Evolutionary conservation across 352 stramenopile species (phyloP).

Genomic region (Globisporangium apiculatum): DNA sequence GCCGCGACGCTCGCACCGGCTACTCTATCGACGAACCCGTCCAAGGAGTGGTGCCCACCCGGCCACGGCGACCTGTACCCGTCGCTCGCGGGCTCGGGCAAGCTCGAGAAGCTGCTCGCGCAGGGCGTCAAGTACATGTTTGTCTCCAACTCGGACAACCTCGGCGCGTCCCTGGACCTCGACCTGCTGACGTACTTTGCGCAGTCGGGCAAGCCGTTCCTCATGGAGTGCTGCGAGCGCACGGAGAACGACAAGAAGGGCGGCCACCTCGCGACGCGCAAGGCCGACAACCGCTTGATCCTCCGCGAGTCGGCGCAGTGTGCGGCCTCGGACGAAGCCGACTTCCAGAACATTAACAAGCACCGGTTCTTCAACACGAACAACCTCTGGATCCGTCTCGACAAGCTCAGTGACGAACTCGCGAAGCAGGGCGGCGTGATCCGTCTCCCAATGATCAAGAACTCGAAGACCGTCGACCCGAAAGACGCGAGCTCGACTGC

Average conservation of each 20-base stretch:
- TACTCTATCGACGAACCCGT: constrained; percentile 44
- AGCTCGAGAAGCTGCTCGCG: constrained; percentile 79
- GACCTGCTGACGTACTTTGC: constrained; percentile 87
- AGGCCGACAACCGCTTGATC: constrained; percentile 92
- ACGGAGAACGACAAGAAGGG: constrained; percentile 99
- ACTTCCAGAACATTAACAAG: constrained; percentile 87
- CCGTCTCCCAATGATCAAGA: constrained; percentile 85
- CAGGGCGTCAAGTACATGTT: constrained; percentile 89
- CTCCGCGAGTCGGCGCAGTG: constrained; percentile 90
- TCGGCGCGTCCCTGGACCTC: constrained; percentile 75
- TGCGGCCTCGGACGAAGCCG: constrained; percentile 68
- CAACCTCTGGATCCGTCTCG: constrained; percentile 86
- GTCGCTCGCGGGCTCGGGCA: constrained; percentile 76
- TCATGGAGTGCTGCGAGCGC: constrained; percentile 96
- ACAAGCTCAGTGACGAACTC: constrained; percentile 80
- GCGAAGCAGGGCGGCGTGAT: constrained; percentile 77
- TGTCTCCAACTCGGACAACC: constrained; percentile 87
- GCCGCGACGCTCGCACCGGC: constrained; percentile 75
- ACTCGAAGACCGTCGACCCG: constrained; percentile 83
- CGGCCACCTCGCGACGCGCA: constrained; percentile 91
- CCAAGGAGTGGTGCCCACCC: constrained; percentile 85
- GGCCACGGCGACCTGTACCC: constrained; percentile 84
- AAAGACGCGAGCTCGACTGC: constrained; percentile 79
- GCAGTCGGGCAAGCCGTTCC: constrained; percentile 83
- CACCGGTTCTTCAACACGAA: constrained; percentile 89